Evolutionary conservation across 805 yeast species (phyloP), one percentile per base, ranked within the genome.

Genomic region (Starmerella powellii): DNA sequence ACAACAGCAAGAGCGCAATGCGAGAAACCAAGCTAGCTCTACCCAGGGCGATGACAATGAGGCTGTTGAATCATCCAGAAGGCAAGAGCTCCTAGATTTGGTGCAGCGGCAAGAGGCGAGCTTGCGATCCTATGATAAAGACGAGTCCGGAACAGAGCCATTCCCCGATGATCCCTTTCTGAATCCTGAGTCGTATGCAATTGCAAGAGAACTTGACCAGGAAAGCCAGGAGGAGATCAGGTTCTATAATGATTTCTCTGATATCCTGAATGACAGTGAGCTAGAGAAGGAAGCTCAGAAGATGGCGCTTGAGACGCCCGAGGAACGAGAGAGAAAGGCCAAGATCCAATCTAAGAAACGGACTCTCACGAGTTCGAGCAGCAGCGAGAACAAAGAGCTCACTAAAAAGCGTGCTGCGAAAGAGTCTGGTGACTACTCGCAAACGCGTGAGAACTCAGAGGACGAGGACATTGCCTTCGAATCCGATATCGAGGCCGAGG

Each of bases 221-320:
- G 55, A 48, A 11, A 63, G 61, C 31, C 44, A 49, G 1, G 61
- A 61, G 30, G 53, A 50, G 20, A 38, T 61, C 6, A 57, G 43
- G 18, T 54, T 58, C 18, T 45, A 46, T 3, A 34, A 45, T 5
- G 62, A 58, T 12, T 52, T 58, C 8, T 55, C 56, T 23, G 57
- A 49, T 6, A 50, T 58, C 8, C 46, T 59, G 27, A 38, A 47
- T 8, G 54, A 51, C 27, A 38, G 49, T 12, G 46, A 45, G 27
- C 46, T 59, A 4, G 49, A 46, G 30, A 40, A 32, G 6, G 55
- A 54, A 3, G 53, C 55, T 6, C 47, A 42, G 3, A 32, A 32
- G 26, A 33, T 38, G 40, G 52, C 47, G 8, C 23, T 23, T 31
- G 42, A 41, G 34, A 28, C 43, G 4, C 42, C 34, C 19, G 45